These are phyloP conservation scores for Blastomyces percursus DNA, from an alignment of 2,329 filamentous ascomycete genomes.

Conservation along the genomic window DNA sequence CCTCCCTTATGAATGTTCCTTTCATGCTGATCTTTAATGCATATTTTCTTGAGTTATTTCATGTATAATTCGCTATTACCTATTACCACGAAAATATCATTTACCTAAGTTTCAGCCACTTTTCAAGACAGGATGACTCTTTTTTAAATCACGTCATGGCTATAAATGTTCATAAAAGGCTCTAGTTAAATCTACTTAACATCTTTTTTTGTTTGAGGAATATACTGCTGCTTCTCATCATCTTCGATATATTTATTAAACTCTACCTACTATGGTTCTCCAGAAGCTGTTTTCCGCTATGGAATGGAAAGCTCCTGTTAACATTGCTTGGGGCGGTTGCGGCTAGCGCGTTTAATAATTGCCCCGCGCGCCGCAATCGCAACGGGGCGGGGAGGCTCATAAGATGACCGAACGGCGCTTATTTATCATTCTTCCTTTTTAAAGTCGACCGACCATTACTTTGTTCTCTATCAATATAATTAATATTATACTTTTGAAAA, in stretches of 20 bases:
- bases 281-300: neutral
- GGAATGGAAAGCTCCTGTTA: too few relatives aligned
- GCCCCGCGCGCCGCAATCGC: neutral
- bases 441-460: neutral
- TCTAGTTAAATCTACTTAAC: neutral
- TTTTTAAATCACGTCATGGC: neutral
- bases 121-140: neutral
- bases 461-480: too few relatives aligned
- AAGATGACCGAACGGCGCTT: neutral
- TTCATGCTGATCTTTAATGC: neutral
- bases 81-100: neutral
- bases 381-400: neutral
- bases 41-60: neutral
- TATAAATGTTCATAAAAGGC: neutral
- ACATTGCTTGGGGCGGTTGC: neutral
- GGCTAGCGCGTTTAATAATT: neutral
- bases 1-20: neutral
- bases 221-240: neutral
- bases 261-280: neutral
- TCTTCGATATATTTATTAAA: neutral
- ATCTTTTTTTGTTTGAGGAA: neutral
- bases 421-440: neutral
- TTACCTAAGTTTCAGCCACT: neutral
- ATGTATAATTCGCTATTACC: neutral
- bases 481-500: neutral